Conservation (phyloP, 441 rosid genomes). For the Raphanus hybrid region DNA sequence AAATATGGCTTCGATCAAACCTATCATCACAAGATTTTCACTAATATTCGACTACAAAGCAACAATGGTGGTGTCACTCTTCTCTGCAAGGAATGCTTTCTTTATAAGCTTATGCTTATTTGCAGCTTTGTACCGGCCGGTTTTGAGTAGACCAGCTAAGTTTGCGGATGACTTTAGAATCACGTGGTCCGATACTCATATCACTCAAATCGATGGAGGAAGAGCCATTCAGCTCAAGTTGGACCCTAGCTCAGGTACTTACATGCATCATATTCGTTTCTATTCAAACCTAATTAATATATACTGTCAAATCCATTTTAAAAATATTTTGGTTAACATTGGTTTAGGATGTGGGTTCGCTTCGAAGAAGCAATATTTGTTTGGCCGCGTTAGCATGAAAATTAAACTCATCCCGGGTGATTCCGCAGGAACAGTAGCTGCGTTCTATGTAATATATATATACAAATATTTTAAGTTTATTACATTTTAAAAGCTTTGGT, state of each 20-base stretch:
- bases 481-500: background rate
- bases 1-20: conserved; percentile 25
- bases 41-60: background rate
- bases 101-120: conserved; percentile 29
- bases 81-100: conserved; percentile 31
- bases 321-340: conserved; percentile 5
- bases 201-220: conserved; percentile 74
- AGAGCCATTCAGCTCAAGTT: conserved; percentile 75
- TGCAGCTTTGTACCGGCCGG: conserved; percentile 42
- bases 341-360: conserved; percentile 72
- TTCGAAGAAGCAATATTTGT: conserved; percentile 60
- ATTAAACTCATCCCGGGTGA: conserved; percentile 73
- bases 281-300: background rate
- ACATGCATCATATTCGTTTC: background rate
- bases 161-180: conserved; percentile 69
- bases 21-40: conserved; percentile 16
- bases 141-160: conserved; percentile 60
- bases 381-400: conserved; percentile 74
- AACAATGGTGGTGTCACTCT: conserved; percentile 25
- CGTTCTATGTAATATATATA: conserved; percentile 55
- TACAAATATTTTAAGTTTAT: background rate
- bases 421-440: conserved; percentile 77
- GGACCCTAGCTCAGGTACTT: conserved; percentile 76
- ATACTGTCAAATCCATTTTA: background rate
- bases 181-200: conserved; percentile 80